Percentiles rank a stretch among this genome's conserved stretches.
phyloP scores from a whole-genome alignment of 805 yeast genomes.

The Danielozyma ontarioensis region DNA sequence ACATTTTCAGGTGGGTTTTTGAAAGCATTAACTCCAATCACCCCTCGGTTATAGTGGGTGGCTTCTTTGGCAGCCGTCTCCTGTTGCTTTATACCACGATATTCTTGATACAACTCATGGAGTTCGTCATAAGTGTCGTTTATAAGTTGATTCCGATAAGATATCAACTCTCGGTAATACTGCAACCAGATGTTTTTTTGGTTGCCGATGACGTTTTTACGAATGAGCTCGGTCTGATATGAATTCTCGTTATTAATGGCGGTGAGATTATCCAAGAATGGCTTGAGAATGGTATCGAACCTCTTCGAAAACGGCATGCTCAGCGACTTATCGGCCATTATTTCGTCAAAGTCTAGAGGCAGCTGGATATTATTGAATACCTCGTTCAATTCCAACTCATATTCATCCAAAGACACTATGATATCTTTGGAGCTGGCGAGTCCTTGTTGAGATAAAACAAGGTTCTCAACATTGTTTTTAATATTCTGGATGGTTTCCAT shows the following conservation, averaged over 20 bases:
- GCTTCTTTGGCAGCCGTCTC: constrained; percentile 4
- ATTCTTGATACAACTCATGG: constrained; percentile 23
- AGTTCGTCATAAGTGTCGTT: constrained; percentile 22
- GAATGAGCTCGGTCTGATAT: constrained; percentile 23
- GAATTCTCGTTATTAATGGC: constrained; percentile 22
- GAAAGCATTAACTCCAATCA: constrained; percentile 14
- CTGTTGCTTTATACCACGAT: constrained; percentile 16
- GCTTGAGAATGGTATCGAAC: constrained; percentile 17
- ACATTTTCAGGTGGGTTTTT: constrained; percentile 10
- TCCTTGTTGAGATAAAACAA: constrained; percentile 11
- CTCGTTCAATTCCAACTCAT: constrained; percentile 26
- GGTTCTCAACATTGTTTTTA: constrained; percentile 27
- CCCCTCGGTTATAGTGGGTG: constrained; percentile 22
- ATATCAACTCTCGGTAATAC: constrained; percentile 19
- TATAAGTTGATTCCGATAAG: constrained; percentile 20
- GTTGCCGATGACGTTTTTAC: constrained; percentile 15
- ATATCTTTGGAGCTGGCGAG: constrained; percentile 10
- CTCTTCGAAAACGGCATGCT: constrained; percentile 15
- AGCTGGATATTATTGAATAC: constrained; percentile 25
- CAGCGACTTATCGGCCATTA: constrained; percentile 10
- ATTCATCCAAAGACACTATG: constrained; percentile 16
- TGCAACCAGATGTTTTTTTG: constrained; percentile 31
- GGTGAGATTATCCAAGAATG: constrained; percentile 17
- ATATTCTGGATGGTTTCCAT: constrained; percentile 29
- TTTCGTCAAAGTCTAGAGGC: constrained; percentile 30